These are phyloP conservation scores for Tuber magnatum DNA, from an alignment of 495 filamentous ascomycete genomes.

Conservation along the genomic window DNA sequence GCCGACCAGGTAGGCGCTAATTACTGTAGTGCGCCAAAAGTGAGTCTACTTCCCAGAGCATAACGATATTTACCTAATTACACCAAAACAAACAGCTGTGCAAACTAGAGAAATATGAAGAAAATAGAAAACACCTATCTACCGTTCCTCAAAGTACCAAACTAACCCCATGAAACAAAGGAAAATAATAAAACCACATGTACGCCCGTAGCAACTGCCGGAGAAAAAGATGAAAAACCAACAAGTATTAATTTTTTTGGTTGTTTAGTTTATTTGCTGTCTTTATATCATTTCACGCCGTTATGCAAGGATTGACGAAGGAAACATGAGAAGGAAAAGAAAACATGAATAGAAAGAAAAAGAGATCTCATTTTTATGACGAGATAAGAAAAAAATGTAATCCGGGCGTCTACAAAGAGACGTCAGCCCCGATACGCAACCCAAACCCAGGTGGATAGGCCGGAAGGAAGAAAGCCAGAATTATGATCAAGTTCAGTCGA, in stretches of 20 bases:
- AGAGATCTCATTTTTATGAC: neutral
- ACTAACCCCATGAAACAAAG: neutral
- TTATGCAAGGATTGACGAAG: neutral
- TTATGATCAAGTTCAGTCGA: neutral
- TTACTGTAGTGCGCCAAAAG: neutral
- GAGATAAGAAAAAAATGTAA: neutral
- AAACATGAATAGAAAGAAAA: neutral
- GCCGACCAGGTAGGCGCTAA: constrained; percentile 44
- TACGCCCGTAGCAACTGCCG: neutral
- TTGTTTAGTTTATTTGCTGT: neutral
- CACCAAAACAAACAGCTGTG: neutral
- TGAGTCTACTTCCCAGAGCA: neutral
- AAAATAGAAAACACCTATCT: neutral
- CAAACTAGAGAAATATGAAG: neutral
- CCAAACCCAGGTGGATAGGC: neutral
- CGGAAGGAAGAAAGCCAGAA: neutral
- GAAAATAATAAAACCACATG: neutral
- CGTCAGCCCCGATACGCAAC: neutral
- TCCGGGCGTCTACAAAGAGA: neutral
- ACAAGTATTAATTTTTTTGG: neutral
- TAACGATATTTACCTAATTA: neutral
- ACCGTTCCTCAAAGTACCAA: neutral
- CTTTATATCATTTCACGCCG: constrained; percentile 1
- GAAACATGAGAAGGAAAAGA: neutral
- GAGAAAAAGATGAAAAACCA: neutral